Base-by-base conservation (phyloP, 768 basidiomycete genomes). In the Pleurotus sapidus region DNA sequence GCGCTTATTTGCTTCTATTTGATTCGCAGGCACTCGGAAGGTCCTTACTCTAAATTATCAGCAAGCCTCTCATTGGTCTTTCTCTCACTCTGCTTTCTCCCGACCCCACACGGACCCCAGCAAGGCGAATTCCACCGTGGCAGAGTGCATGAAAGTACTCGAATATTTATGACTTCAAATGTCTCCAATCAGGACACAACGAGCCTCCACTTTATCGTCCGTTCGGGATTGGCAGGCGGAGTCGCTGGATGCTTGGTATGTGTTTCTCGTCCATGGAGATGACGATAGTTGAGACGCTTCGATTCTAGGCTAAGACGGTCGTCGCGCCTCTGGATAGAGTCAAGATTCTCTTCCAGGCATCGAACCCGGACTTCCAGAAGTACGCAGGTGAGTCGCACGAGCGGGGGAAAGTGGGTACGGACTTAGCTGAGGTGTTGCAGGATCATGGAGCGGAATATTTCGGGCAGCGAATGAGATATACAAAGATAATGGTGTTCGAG, bases 261-360 rank as follows among this genome's bases (percentile, higher is more conserved):
- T 82, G 93, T 82, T 39, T 59, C 56, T 34, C 60, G 40, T 47
- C 43, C 18, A 59, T 39, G 46, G 57, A 40, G 55, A 48, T 39
- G 38, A 6, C 38, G 50, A 48, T 60, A 65, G 39, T 63, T 46
- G 61, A 50, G 30, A 42, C 30, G 30, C 3, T 46, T 38, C 39
- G 49, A 45, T 47, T 39, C 11, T 61, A 96, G 95, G 94, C 95
- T 49, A 96, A 96, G 74, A 93, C 94, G 11, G 88, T 88, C 30
- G 92, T 97, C 45, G 97, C 97, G 17, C 97, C 97, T 3, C 81
- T 99, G 49, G 97, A 99, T 70, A 81, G 97, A 68, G 95, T 99
- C 64, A 99, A 99, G 76, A 99, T 99, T 65, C 86, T 99, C 49
- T 97, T 98, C 68, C 96, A 99, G 70, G 93, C 97, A 0, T 93